Percentiles rank a stretch among this genome's conserved stretches.
Conservation (phyloP, 2,329 filamentous ascomycete species). For the Chrysoporthe austroafricana region DNA sequence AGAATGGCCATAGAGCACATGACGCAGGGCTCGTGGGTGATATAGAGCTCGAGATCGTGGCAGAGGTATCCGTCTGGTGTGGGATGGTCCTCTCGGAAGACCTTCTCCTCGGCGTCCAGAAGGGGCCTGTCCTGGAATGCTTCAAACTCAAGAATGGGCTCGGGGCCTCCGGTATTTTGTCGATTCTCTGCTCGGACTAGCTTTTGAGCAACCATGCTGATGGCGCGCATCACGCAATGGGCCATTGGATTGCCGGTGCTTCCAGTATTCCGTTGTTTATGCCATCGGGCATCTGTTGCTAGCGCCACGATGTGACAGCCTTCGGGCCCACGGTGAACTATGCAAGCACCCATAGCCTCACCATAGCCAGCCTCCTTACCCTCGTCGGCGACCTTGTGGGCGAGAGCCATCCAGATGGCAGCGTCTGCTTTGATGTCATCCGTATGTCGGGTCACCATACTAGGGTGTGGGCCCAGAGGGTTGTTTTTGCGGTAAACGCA, state of each 20-base stretch:
- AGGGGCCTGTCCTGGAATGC: conserved; percentile 72
- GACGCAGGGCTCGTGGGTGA: conserved; percentile 93
- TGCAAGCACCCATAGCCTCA: conserved; percentile 73
- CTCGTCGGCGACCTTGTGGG: conserved; percentile 65
- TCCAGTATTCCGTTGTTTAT: conserved; percentile 52
- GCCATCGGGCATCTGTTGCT: conserved; percentile 77
- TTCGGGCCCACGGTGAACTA: conserved; percentile 65
- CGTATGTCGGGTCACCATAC: conserved; percentile 70
- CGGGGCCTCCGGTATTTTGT: conserved; percentile 33
- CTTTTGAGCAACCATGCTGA: conserved; percentile 79
- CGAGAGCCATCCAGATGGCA: conserved; percentile 69
- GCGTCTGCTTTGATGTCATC: conserved; percentile 69
- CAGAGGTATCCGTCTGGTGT: conserved; percentile 86
- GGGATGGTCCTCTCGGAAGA: conserved; percentile 67
- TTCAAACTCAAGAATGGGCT: conserved; percentile 56
- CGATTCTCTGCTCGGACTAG: conserved; percentile 60
- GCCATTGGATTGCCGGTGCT: conserved; percentile 73
- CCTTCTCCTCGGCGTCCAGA: conserved; percentile 65
- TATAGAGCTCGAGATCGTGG: conserved; percentile 89
- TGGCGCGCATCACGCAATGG: conserved; percentile 76
- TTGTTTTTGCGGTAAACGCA: conserved; percentile 87
- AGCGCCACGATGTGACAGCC: conserved; percentile 66
- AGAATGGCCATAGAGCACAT: conserved; percentile 97
- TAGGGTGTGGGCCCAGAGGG: conserved; percentile 81
- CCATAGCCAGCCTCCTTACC: conserved; percentile 63